phyloP scores from a whole-genome alignment of 352 stramenopile species.

The Thalassiosira gravida region DNA sequence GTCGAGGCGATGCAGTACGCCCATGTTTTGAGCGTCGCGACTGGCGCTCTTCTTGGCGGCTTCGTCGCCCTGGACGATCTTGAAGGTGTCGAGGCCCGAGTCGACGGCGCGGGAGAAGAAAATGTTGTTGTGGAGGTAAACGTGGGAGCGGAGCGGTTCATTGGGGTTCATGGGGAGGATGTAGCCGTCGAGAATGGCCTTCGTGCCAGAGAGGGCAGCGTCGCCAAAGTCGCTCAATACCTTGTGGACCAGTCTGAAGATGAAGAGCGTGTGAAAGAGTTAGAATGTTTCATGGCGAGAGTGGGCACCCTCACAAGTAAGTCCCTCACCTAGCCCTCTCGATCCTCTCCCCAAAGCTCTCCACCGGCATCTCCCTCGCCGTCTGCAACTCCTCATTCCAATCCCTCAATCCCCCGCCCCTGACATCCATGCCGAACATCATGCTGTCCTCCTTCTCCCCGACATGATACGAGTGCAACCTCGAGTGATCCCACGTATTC shows the following conservation, averaged over 20 bases:
- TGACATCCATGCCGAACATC: conserved; percentile 90
- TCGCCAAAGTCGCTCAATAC: conserved; percentile 94
- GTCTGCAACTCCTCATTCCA: conserved; percentile 97
- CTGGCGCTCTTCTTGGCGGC: conserved; percentile 73
- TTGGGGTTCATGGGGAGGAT: conserved; percentile 95
- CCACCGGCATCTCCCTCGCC: conserved; percentile 82
- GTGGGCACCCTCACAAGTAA: neutral
- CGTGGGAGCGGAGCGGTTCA: conserved; percentile 90
- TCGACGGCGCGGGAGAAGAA: conserved; percentile 91
- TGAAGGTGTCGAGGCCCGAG: conserved; percentile 82
- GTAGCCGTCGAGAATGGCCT: conserved; percentile 93
- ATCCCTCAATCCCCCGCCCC: conserved; percentile 90
- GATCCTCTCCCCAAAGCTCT: conserved; percentile 89
- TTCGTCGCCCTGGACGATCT: conserved; percentile 74
- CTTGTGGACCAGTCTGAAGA: conserved; percentile 90
- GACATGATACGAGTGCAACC: conserved; percentile 77
- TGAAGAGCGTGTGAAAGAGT: conserved; percentile 6
- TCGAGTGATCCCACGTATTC: conserved; percentile 50
- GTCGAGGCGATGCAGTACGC: conserved; percentile 91
- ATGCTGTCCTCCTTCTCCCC: conserved; percentile 90
- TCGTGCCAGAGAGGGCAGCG: conserved; percentile 82
- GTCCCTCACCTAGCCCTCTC: conserved; percentile 88
- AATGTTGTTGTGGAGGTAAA: conserved; percentile 97
- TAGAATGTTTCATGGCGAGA: no score
- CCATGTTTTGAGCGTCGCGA: conserved; percentile 85